These are phyloP conservation scores for Effrenium voratum DNA, from an alignment of 73 alveolate species.

Conservation along the genomic window DNA sequence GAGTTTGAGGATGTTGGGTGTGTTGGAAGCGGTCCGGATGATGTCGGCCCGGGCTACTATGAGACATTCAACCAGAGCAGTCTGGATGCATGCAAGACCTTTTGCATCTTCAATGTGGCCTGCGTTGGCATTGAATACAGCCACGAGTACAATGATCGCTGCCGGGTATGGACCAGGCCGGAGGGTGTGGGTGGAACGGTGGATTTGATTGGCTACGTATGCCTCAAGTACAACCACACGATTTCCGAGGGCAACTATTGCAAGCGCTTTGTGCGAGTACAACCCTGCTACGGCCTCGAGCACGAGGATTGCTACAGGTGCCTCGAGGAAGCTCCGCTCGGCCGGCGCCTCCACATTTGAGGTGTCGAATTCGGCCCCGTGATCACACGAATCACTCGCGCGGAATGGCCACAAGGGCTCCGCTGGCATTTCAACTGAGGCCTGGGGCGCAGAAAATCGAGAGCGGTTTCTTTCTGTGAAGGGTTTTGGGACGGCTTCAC, in stretches of 20 bases:
- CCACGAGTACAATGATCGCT: not conserved
- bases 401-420: no score
- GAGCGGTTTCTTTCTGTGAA: no score
- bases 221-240: not conserved
- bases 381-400: no score
- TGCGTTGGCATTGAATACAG: conserved; percentile 13
- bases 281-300: not conserved
- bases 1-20: not conserved
- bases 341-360: no score
- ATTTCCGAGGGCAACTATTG: not conserved
- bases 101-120: conserved; percentile 1
- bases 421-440: no score
- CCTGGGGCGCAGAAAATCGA: no score
- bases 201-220: not conserved
- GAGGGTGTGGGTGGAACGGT: conserved; percentile 8
- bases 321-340: conserved; percentile 36
- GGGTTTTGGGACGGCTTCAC: no score
- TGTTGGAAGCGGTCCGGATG: conserved; percentile 15
- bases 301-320: not conserved
- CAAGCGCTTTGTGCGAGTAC: conserved; percentile 6
- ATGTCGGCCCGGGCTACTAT: conserved; percentile 13
- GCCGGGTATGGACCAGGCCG: conserved; percentile 29
- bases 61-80: not conserved
- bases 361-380: no score
- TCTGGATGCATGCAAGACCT: conserved; percentile 25